Evolutionary conservation across 2,329 filamentous ascomycete genomes (phyloP), one percentile per base, ranked within the genome.

Genomic region (Passalora sequoiae): DNA sequence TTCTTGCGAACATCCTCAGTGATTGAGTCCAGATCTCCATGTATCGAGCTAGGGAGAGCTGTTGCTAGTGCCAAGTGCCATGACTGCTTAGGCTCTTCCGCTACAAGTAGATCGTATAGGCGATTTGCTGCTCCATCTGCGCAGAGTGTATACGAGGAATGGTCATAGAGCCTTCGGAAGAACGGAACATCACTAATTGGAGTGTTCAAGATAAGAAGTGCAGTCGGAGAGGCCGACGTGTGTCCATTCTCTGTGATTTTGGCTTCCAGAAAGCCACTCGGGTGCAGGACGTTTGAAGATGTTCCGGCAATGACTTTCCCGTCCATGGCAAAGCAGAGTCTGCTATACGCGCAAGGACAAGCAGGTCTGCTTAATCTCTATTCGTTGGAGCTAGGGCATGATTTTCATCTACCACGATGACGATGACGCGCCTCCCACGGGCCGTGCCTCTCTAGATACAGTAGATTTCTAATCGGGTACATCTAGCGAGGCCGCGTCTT

Each of bases 1-100:
- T 84, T 83, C n/a, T 73, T 58, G 40, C 74, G 73, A 8, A 85
- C 76, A 9, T 77, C 67, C 7, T 78, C 70, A 2, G 69, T 69
- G 13, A 97, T 70, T 3, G 91, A 96, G 68, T 98, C 92, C 7
- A 98, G 75, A 63, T 98, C 92, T 35, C 92, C 92, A 55, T 94
- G 81, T 49, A 98, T 89, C 42, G 77, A 72, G 59, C 86, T 56
- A 17, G 68, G 69, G 13, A 57, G 51, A 48, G 56, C 20, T 38
- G 49, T 50, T 57, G 59, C 47, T 20, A 60, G 47, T 19, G 54
- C 51, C 29, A 32, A 43, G 21, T 32, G 42, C 45, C 43, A 54
- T 22, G 49, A 31, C 24, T 41, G 38, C 19, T 41, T 49, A 6
- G 38, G 32, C 22, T 40, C 35, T 13, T 46, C 50, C 13, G 56